Percentiles rank a stretch among this genome's conserved stretches.
Conservation (phyloP, 148 eudicot genomes). For the Nepenthes gracilis region DNA sequence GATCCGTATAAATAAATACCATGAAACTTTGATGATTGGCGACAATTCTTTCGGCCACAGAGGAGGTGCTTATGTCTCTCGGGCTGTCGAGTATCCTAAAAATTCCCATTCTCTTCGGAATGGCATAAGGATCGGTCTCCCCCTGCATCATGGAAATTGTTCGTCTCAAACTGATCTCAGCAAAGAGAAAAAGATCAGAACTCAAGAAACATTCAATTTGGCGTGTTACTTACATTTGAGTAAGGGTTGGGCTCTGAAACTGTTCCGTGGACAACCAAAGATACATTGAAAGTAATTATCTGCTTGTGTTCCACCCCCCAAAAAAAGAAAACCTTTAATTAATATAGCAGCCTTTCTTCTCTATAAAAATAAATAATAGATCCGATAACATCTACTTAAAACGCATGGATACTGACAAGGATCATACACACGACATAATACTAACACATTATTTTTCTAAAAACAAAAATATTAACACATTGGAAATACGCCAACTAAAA, state of each 20-base stretch:
- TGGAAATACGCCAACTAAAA: too few relatives aligned
- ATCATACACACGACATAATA: too few relatives aligned
- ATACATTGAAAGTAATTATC: slow-evolving; percentile 80
- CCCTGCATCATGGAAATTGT: slow-evolving; percentile 34
- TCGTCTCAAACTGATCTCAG: slow-evolving; percentile 1
- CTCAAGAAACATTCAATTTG: not conserved
- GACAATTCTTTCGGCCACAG: slow-evolving; percentile 71
- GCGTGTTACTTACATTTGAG: slow-evolving; percentile 26
- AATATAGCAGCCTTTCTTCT: not conserved
- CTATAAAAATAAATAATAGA: too few relatives aligned
- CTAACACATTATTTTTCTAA: too few relatives aligned
- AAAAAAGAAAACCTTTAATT: not conserved
- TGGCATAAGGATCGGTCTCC: slow-evolving; percentile 55
- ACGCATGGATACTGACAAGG: too few relatives aligned
- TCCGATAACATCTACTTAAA: too few relatives aligned
- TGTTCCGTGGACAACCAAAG: slow-evolving; percentile 80
- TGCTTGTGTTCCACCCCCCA: slow-evolving; percentile 4
- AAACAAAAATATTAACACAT: too few relatives aligned
- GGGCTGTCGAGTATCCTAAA: slow-evolving; percentile 71
- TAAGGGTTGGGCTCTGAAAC: slow-evolving; percentile 63
- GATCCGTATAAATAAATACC: slow-evolving; percentile 29
- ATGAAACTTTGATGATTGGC: slow-evolving; percentile 65
- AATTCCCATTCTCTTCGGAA: slow-evolving; percentile 78
- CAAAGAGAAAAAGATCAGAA: too few relatives aligned
- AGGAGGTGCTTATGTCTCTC: slow-evolving; percentile 59